Base-by-base conservation (phyloP, 177 flowering plant genomes). In the Vitis hybrid region DNA sequence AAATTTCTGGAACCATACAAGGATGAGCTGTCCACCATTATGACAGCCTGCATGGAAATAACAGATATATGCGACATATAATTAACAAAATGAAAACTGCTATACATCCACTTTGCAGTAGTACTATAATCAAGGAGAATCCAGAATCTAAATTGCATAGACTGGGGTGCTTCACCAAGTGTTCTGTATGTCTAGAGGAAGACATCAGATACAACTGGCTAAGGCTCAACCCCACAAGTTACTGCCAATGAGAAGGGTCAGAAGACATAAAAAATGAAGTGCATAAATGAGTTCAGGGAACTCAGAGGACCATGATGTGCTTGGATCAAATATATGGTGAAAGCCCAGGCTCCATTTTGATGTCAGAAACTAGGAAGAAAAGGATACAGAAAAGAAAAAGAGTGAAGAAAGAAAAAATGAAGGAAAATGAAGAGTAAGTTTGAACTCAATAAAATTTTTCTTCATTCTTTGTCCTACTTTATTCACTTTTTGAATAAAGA, bases 1-100 rank as follows among this genome's bases (percentile, higher is more conserved):
- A 70, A 61, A 76, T 55, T 78, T 75, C 89, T 76, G 15, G 90
- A 72, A 14, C 85, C 86, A 70, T 87, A 77, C 33, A 76, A 60
- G 16, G 70, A 55, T 9, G 89, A 66, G 18, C 77, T 88, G 57
- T 83, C 89, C 70, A 73, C 74, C 69, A 78, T 72, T 84, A 81
- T 72, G 53, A 81, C 66, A 68, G 82, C 86, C 97, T 89, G 79
- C 56, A 66, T 66, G 67, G 29, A 26, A 26, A 26, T 26, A 26
- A 26, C 29, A 26, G 29, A 26, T 26, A 26, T 26, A 26, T 5
- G 51, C 39, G 19, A 12, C 39, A 50, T 22, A 39, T 2, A 21
- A 60, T 60, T 13, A 50, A 26, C 33, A 21, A 18, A 33, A 68
- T n/a, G 16, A 45, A 19, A 21, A 59, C 63, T 31, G 7, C 53